Percentiles rank a stretch among this genome's conserved stretches.
Conservation (phyloP, 2,329 filamentous ascomycete species). For the Xylariaceae sp. region DNA sequence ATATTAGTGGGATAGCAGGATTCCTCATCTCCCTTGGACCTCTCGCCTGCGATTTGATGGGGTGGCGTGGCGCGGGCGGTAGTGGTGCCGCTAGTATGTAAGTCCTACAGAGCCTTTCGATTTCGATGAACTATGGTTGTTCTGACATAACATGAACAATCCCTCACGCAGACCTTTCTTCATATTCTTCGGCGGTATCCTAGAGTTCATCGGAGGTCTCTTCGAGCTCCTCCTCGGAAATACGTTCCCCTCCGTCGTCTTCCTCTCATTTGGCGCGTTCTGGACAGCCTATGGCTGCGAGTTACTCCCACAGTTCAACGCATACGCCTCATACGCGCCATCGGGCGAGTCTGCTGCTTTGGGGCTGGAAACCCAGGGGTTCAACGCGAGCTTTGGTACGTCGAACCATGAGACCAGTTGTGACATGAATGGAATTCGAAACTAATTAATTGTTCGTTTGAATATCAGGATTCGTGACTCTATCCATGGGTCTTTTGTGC, state of each 20-base stretch:
- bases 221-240: conserved; percentile 57
- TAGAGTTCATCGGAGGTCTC: conserved; percentile 49
- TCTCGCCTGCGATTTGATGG: conserved; percentile 49
- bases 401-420: not conserved
- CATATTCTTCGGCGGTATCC: conserved; percentile 51
- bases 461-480: conserved; percentile 12
- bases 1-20: conserved; percentile 45
- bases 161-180: conserved; percentile 39
- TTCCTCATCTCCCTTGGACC: conserved; percentile 49
- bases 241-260: conserved; percentile 57
- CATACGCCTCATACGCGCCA: conserved; percentile 42
- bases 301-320: conserved; percentile 49
- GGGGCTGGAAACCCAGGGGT: conserved; percentile 45
- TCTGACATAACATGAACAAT: no score
- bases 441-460: not conserved
- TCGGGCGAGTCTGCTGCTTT: conserved; percentile 32
- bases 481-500: conserved; percentile 62
- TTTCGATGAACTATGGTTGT: no score
- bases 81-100: conserved; percentile 47
- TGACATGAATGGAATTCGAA: not conserved
- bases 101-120: no score
- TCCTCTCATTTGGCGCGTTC: conserved; percentile 50
- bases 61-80: conserved; percentile 49
- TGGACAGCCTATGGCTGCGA: conserved; percentile 55
- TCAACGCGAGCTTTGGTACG: conserved; percentile 54